Conservation (phyloP, 2,329 filamentous ascomycete genomes). For the Microsporum audouinii region DNA sequence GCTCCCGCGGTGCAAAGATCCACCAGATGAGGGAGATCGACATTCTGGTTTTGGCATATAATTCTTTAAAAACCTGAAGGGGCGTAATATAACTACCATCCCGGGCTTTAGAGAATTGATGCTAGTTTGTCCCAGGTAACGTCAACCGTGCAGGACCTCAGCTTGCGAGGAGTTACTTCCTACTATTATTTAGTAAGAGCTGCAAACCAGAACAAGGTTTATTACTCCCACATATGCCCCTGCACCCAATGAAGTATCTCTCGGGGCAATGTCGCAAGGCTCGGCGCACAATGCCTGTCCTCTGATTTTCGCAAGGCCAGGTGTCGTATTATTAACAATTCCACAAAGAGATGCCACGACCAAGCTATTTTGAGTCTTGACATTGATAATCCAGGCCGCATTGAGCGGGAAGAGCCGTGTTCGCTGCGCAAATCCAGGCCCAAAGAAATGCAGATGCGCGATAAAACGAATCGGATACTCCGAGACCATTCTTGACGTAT, state of each 20-base stretch:
- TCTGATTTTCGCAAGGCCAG: neutral
- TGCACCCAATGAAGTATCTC: neutral
- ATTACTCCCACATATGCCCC: slow-evolving; percentile 1
- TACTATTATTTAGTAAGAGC: neutral
- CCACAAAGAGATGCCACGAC: slow-evolving; percentile 3
- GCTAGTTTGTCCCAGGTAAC: slow-evolving; percentile 1
- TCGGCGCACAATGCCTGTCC: slow-evolving; percentile 2
- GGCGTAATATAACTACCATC: neutral
- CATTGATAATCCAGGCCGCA: slow-evolving; percentile 1
- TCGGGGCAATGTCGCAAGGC: slow-evolving; percentile 3
- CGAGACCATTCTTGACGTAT: slow-evolving; percentile 2
- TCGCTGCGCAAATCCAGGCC: neutral
- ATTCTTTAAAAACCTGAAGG: neutral
- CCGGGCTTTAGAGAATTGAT: neutral
- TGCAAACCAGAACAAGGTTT: slow-evolving; percentile 1
- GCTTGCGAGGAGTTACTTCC: neutral
- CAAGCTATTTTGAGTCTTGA: neutral
- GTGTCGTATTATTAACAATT: slow-evolving; percentile 1
- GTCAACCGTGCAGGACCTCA: neutral
- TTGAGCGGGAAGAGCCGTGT: neutral
- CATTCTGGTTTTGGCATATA: neutral
- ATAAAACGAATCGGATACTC: slow-evolving; percentile 2
- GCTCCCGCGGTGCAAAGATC: slow-evolving; percentile 1
- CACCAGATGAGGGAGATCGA: slow-evolving; percentile 2
- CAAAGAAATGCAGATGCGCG: slow-evolving; percentile 1